phyloP scores from a whole-genome alignment of 176 grass and related monocot species.

The Musa acuminata region DNA sequence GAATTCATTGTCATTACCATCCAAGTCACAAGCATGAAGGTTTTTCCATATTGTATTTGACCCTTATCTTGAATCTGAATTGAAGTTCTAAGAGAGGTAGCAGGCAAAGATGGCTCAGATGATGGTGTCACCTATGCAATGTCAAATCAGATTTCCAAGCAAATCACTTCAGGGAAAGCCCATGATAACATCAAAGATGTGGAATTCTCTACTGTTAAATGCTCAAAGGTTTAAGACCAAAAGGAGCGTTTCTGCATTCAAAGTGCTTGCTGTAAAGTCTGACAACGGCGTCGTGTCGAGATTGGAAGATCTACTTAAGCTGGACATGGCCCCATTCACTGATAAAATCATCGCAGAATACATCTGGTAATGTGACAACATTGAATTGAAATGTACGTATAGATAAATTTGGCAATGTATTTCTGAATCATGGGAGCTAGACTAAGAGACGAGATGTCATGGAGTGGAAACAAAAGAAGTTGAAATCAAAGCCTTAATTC shows the following conservation, averaged over 20 bases:
- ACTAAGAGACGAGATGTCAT: not conserved
- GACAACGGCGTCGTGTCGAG: conserved; percentile 54
- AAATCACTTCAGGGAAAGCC: conserved; percentile 29
- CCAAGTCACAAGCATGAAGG: not conserved
- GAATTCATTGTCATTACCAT: not conserved
- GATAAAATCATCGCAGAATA: conserved; percentile 91
- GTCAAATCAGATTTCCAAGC: conserved; percentile 38
- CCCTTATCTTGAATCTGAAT: conserved; percentile 7
- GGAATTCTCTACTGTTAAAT: conserved; percentile 38
- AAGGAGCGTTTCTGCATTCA: conserved; percentile 50
- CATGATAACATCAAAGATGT: conserved; percentile 38
- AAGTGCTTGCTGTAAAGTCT: conserved; percentile 59
- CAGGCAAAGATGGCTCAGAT: conserved; percentile 56
- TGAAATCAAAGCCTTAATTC: not conserved
- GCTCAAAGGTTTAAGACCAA: conserved; percentile 29
- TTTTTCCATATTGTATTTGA: not conserved
- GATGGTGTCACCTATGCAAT: conserved; percentile 75
- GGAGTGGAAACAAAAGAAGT: not conserved
- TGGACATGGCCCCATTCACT: conserved; percentile 76
- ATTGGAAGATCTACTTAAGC: conserved; percentile 76
- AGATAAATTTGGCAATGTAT: not conserved
- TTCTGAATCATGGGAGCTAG: not conserved
- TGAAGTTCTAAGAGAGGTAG: conserved; percentile 26
- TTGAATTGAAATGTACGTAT: not conserved
- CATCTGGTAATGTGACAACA: conserved; percentile 49